Conservation (phyloP, 176 grass and related monocot species). For the Oryza glumipatula region DNA sequence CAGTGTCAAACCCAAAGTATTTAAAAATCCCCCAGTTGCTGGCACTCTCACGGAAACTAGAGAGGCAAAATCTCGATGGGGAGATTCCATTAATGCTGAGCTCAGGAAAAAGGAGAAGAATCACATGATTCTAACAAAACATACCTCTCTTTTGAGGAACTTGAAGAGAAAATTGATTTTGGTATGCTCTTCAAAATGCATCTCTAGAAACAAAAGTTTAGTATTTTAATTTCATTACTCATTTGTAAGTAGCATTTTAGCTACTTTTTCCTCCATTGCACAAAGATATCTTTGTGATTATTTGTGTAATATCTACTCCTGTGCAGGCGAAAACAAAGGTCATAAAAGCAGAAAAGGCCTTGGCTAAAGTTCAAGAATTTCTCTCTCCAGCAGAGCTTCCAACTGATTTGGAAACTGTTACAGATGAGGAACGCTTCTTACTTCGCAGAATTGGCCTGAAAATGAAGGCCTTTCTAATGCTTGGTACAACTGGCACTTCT, state of each 20-base stretch:
- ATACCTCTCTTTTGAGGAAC: slow-evolving; percentile 70
- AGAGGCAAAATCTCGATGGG: slow-evolving; percentile 81
- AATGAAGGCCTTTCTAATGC: slow-evolving; percentile 79
- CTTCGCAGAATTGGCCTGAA: slow-evolving; percentile 82
- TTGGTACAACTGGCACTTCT: slow-evolving; percentile 57
- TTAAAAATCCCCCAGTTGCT: slow-evolving; percentile 64
- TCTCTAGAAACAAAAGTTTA: slow-evolving; percentile 27
- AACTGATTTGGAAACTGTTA: slow-evolving; percentile 91
- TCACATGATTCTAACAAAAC: slow-evolving; percentile 62
- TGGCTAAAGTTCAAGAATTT: slow-evolving; percentile 82
- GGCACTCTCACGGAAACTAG: slow-evolving; percentile 87
- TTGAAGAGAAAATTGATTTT: slow-evolving; percentile 81
- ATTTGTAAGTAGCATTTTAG: not conserved
- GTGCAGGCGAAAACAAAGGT: slow-evolving; percentile 80
- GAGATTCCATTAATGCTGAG: slow-evolving; percentile 53
- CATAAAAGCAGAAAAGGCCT: slow-evolving; percentile 83
- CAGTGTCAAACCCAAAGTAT: slow-evolving; percentile 36
- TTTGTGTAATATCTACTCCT: slow-evolving; percentile 28
- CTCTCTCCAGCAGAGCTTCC: slow-evolving; percentile 75
- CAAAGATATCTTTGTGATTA: not conserved
- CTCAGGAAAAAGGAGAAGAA: slow-evolving; percentile 72
- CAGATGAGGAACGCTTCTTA: slow-evolving; percentile 83
- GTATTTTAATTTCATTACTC: slow-evolving; percentile 20
- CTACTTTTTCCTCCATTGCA: not conserved
- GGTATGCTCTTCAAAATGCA: slow-evolving; percentile 52